Base-by-base conservation (phyloP, 2,329 filamentous ascomycete species). In the Microcyclosporella mali region DNA sequence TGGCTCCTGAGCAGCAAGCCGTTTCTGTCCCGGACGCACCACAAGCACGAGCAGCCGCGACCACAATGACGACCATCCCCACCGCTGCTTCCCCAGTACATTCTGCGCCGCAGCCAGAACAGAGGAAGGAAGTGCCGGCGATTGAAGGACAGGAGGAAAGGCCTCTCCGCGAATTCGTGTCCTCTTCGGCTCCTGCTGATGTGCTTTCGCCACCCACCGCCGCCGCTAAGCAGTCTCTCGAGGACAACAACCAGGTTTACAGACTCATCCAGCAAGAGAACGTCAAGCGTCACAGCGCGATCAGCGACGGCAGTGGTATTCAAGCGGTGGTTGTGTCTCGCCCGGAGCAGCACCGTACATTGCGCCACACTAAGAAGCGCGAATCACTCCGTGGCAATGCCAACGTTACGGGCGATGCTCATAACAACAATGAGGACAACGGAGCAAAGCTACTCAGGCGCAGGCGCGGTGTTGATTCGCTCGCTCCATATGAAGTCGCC, bases 191-290 rank as follows among this genome's bases (percentile, higher is more conserved):
- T 12, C 36, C 45, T 10, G 40, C 40, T 9, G 34, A 40, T 10
- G 11, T 40, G 16, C 35, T 36, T 2, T 45, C 43, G 6, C 49
- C 49, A 12, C 42, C 47, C 9, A 49, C 39, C 3, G 45, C 47
- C 30, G 47, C 50, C n/a, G 44, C 45, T 19, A 47, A 51, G 33
- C 43, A 41, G 32, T 49, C 44, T 19, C 41, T 55, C 14, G 46
- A 53, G 30, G 50, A 49, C 16, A 55, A 55, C 40, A 55, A 55
- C 33, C 37, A 40, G 18, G 46, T 52, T 3, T 55, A 55, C 46
- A 48, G 41, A 36, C 40, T 52, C 33, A 52, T 55, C 14, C 56
- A 52, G 33, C 51, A 55, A 39, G 54, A 58, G 37, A 60, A 59
- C 36, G 56, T 48, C n/a, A 57, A 58, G 37, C 45, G 56, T 10